Evolutionary conservation across 2,329 filamentous ascomycete species (phyloP).

Genomic region (Hypoxylon sp.): DNA sequence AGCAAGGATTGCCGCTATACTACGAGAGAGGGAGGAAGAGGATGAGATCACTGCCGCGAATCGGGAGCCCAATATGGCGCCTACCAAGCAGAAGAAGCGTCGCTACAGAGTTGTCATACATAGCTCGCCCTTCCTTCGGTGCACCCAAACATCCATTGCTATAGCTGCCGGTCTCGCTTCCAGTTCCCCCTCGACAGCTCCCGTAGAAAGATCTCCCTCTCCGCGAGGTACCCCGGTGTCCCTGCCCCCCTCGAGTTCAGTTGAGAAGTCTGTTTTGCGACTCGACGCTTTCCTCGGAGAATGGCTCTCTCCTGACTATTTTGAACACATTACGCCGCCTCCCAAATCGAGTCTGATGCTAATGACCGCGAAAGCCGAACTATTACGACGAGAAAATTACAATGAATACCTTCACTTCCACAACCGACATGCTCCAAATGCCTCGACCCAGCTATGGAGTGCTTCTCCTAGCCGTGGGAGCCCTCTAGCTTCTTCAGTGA

Average conservation of each 20-base stretch:
- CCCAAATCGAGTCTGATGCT: constrained; percentile 90
- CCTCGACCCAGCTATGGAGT: constrained; percentile 59
- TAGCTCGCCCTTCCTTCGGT: constrained; percentile 93
- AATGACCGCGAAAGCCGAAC: constrained; percentile 86
- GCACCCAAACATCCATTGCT: constrained; percentile 90
- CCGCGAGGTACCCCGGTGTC: constrained; percentile 46
- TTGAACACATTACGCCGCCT: constrained; percentile 90
- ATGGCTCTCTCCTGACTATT: constrained; percentile 95
- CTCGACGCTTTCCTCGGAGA: constrained; percentile 95
- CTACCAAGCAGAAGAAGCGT: constrained; percentile 64
- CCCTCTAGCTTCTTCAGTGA: constrained; percentile 45
- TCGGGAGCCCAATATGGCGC: constrained; percentile 35
- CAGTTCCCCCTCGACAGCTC: constrained; percentile 61
- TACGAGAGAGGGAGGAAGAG: constrained; percentile 67
- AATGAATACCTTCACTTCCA: constrained; percentile 62
- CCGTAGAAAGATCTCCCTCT: constrained; percentile 48
- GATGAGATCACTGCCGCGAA: constrained; percentile 47
- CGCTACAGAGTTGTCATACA: constrained; percentile 88
- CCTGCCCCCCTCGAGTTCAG: constrained; percentile 44
- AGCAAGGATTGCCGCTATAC: constrained; percentile 82
- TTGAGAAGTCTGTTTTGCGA: constrained; percentile 76
- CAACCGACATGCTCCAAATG: constrained; percentile 48
- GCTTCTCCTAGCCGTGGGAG: constrained; percentile 45
- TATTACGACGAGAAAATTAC: constrained; percentile 82
- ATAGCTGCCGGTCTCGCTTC: constrained; percentile 88